phyloP scores from a whole-genome alignment of 345 rosid species.

The Bruguiera gymnorhiza region DNA sequence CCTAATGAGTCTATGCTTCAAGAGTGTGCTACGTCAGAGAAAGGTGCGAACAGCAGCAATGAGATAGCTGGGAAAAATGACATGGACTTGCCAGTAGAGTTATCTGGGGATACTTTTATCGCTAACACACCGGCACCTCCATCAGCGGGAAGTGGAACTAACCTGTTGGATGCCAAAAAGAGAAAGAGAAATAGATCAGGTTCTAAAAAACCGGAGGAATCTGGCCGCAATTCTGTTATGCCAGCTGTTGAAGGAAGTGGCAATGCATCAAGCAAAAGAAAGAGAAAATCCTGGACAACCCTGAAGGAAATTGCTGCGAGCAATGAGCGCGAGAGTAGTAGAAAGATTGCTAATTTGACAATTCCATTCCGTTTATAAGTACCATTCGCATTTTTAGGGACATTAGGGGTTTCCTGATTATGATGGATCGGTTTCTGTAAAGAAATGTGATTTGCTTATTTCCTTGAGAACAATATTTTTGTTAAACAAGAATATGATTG shows the following conservation, averaged over 20 bases:
- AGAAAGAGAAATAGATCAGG: constrained; percentile 44
- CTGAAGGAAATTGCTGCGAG: constrained; percentile 48
- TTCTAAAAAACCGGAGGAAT: constrained; percentile 33
- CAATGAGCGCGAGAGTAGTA: constrained; percentile 18
- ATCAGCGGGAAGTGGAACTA: constrained; percentile 14
- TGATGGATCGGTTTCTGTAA: no score
- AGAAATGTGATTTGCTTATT: no score
- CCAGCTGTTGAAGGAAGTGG: constrained; percentile 16
- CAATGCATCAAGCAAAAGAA: constrained; percentile 39
- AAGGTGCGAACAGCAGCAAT: constrained; percentile 17
- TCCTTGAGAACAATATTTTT: no score
- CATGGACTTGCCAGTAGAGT: constrained; percentile 19
- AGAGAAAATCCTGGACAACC: constrained; percentile 52
- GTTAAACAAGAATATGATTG: no score
- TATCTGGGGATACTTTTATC: constrained; percentile 14
- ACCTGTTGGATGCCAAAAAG: constrained; percentile 41
- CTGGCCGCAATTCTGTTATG: constrained; percentile 17
- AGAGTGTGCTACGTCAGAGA: constrained; percentile 9
- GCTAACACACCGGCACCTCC: constrained; percentile 32
- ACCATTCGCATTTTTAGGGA: background rate
- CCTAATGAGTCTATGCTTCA: constrained; percentile 15
- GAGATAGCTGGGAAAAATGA: constrained; percentile 8
- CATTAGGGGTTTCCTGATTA: no score
- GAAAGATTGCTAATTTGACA: constrained; percentile 19
- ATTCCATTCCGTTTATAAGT: constrained; percentile 33